phyloP scores from a whole-genome alignment of 805 yeast species.

The Wickerhamomyces bisporus region DNA sequence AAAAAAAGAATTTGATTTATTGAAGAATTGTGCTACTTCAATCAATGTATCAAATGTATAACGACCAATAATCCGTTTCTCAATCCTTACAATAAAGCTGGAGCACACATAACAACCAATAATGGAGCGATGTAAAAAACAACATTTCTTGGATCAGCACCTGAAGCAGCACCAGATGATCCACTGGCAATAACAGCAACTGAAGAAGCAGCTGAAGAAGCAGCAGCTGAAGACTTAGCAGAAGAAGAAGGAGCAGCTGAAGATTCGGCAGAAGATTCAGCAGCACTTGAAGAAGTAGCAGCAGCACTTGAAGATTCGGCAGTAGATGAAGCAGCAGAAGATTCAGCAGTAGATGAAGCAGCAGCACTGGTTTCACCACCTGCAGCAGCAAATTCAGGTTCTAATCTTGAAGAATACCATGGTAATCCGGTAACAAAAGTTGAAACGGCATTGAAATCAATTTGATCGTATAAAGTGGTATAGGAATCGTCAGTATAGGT shows the following conservation, averaged over 20 bases:
- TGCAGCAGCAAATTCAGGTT: constrained; percentile 8
- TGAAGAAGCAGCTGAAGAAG: constrained; percentile 7
- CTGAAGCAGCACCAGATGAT: constrained; percentile 9
- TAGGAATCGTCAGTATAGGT: constrained; percentile 31
- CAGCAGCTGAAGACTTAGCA: constrained; percentile 4
- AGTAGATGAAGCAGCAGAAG: constrained; percentile 36
- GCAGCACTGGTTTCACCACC: constrained; percentile 26
- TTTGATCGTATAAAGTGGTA: constrained; percentile 25
- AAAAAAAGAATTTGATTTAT: too few relatives aligned
- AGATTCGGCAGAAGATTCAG: constrained; percentile 4
- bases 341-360: constrained; percentile 56
- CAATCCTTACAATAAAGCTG: constrained; percentile 14
- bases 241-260: constrained; percentile 6
- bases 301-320: neutral
- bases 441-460: constrained; percentile 24
- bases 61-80: neutral
- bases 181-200: constrained; percentile 5
- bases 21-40: too few relatives aligned
- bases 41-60: too few relatives aligned
- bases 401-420: constrained; percentile 28
- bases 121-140: constrained; percentile 15
- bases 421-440: constrained; percentile 27
- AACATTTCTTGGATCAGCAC: constrained; percentile 8
- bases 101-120: constrained; percentile 13
- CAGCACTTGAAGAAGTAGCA: neutral